These are phyloP conservation scores for Nitzschia palea DNA, from an alignment of 108 stramenopile genomes.

Conservation along the genomic window DNA sequence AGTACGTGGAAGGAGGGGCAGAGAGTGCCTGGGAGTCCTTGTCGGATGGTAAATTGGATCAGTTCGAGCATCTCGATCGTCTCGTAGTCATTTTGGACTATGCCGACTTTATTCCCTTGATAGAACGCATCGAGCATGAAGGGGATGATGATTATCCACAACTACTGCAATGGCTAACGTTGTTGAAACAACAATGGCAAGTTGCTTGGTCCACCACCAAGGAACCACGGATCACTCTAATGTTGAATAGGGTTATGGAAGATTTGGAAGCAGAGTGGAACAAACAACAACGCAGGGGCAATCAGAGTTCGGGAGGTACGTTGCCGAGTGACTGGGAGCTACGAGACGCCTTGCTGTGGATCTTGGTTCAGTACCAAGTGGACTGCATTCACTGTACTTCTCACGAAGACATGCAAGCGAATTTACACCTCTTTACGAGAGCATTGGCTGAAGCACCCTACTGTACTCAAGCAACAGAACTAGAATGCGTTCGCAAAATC, in stretches of 20 bases:
- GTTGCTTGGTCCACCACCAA: conserved; percentile 16
- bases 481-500: conserved; percentile 54
- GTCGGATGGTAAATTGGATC: conserved; percentile 14
- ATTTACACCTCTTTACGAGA: conserved; percentile 39
- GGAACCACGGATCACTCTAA: conserved; percentile 38
- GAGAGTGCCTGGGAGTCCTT: conserved; percentile 32
- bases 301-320: neutral
- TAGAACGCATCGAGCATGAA: conserved; percentile 33
- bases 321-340: conserved; percentile 46
- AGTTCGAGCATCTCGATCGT: conserved; percentile 32
- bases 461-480: conserved; percentile 45
- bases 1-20: conserved; percentile 53
- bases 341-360: conserved; percentile 51
- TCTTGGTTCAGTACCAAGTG: conserved; percentile 53
- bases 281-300: conserved; percentile 4
- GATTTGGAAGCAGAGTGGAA: conserved; percentile 46
- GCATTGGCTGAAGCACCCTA: conserved; percentile 42
- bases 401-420: conserved; percentile 27
- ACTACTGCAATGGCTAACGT: conserved; percentile 32
- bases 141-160: conserved; percentile 57
- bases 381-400: conserved; percentile 46
- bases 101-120: conserved; percentile 38
- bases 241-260: conserved; percentile 33
- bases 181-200: conserved; percentile 34
- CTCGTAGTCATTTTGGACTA: conserved; percentile 44